Evolutionary conservation across 164 flowering plant species (phyloP), one percentile per base, ranked within the genome.

Genomic region (Malania oleifera): DNA sequence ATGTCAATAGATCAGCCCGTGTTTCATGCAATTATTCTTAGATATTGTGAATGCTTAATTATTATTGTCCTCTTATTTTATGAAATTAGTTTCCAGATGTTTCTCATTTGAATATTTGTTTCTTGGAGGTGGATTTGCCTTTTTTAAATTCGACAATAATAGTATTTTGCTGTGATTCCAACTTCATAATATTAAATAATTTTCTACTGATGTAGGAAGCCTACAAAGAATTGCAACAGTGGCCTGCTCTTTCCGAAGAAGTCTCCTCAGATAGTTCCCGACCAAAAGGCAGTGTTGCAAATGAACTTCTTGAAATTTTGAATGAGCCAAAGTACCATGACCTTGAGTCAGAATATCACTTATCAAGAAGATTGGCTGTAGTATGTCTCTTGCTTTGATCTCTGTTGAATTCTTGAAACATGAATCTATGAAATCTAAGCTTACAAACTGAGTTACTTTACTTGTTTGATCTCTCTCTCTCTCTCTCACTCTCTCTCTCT

Each of bases 311-410:
- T 59, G 75, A 72, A 67, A 58, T 73, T 57, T 62, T 83, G 57
- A 43, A 62, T 54, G 87, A 72, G 35, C 80, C 82, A 25, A 68
- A 73, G 62, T 81, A 85, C 38, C 79, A 71, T 60, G 52, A 57
- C 37, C 69, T 86, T 47, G 91, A 86, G 40, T 62, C 76, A 48
- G 95, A 83, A 67, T 91, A 78, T 72, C 71, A 67, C 48, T 62
- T 91, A 57, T 74, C 79, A 56, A 48, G 58, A 43, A 79, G 63
- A 73, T 52, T 89, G 53, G 64, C 64, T 41, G 26, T 57, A 56
- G 98, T 89, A 78, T 47, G 83, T 59, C 15, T 22, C 27, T 56
- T 49, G 15, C 27, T 18, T 34, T 53, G 7, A 15, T 59, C 23
- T 22, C 11, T 49, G 0, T 31, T 17, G 28, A 19, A 45, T 27